Evolutionary conservation across 2,329 filamentous ascomycete species (phyloP).

Genomic region (Venturia nashicola): DNA sequence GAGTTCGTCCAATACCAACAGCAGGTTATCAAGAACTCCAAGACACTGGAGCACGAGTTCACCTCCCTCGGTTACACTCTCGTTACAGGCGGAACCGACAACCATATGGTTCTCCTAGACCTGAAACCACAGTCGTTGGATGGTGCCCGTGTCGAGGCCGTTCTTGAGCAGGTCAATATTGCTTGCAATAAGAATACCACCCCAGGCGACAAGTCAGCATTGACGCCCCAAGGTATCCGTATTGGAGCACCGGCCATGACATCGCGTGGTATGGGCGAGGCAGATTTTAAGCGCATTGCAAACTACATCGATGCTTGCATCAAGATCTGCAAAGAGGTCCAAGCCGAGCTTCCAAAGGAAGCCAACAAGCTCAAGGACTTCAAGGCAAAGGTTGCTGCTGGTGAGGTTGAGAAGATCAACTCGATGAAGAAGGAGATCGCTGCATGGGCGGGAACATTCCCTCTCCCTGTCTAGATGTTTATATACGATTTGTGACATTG

Average conservation of each 20-base stretch:
- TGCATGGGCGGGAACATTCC: constrained; percentile 78
- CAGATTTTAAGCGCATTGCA: constrained; percentile 73
- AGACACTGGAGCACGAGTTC: constrained; percentile 67
- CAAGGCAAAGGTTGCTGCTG: constrained; percentile 77
- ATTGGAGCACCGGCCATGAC: constrained; percentile 98
- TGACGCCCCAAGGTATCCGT: constrained; percentile 84
- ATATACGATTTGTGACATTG: not conserved
- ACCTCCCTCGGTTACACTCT: constrained; percentile 64
- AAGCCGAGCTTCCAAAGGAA: constrained; percentile 78
- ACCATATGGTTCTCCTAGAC: constrained; percentile 88
- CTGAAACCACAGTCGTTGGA: constrained; percentile 82
- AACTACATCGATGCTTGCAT: constrained; percentile 80
- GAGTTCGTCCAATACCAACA: constrained; percentile 92
- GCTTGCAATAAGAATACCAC: constrained; percentile 99
- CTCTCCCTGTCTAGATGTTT: constrained; percentile 58
- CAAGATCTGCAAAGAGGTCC: constrained; percentile 81
- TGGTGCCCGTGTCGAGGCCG: constrained; percentile 76
- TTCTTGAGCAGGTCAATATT: constrained; percentile 84
- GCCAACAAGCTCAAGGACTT: constrained; percentile 99
- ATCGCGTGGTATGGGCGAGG: constrained; percentile 77
- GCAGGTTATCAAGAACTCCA: constrained; percentile 80
- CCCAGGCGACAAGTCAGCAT: constrained; percentile 83
- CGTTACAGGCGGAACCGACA: constrained; percentile 90
- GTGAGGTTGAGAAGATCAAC: constrained; percentile 70
- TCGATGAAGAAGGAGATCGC: constrained; percentile 81